Conservation (phyloP, 805 yeast species). For the Kluyveromyces nonfermentans region DNA sequence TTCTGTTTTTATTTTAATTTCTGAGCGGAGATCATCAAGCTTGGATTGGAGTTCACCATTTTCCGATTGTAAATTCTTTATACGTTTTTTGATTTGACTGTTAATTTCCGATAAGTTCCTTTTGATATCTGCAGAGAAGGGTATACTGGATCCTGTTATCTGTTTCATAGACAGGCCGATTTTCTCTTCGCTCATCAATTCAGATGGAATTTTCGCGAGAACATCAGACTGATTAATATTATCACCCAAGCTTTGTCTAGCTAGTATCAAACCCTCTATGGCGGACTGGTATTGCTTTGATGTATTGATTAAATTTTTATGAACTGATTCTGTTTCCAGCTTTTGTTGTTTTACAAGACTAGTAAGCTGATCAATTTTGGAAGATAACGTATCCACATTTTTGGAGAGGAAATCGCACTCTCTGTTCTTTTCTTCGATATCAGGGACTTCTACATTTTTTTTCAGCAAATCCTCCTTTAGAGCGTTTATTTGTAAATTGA, state of each 20-base stretch:
- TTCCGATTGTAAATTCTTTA: constrained; percentile 11
- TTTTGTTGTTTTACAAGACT: constrained; percentile 42
- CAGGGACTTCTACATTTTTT: constrained; percentile 52
- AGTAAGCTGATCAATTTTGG: constrained; percentile 38
- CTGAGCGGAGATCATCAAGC: constrained; percentile 47
- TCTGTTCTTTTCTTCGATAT: constrained; percentile 51
- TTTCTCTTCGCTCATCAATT: constrained; percentile 9
- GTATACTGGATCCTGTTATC: constrained; percentile 7
- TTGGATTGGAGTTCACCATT: constrained; percentile 38
- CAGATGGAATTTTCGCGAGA: constrained; percentile 29
- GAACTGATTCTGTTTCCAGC: constrained; percentile 38
- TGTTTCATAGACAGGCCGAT: constrained; percentile 8
- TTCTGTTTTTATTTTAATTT: constrained; percentile 48
- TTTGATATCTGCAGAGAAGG: constrained; percentile 20
- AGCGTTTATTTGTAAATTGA: constrained; percentile 35
- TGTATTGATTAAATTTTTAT: constrained; percentile 42
- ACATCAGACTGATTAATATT: constrained; percentile 25
- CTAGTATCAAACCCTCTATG: constrained; percentile 30
- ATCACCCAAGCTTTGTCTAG: constrained; percentile 15
- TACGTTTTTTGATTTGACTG: constrained; percentile 29
- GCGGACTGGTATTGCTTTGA: constrained; percentile 50
- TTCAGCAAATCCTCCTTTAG: constrained; percentile 36
- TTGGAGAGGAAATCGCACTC: constrained; percentile 53
- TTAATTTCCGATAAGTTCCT: constrained; percentile 26
- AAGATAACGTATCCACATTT: constrained; percentile 38